A percentile compares a stretch with the other conserved stretches of the same genome.
Evolutionary conservation across 441 rosid genomes (phyloP).

Genomic region (Erodium moschatum): DNA sequence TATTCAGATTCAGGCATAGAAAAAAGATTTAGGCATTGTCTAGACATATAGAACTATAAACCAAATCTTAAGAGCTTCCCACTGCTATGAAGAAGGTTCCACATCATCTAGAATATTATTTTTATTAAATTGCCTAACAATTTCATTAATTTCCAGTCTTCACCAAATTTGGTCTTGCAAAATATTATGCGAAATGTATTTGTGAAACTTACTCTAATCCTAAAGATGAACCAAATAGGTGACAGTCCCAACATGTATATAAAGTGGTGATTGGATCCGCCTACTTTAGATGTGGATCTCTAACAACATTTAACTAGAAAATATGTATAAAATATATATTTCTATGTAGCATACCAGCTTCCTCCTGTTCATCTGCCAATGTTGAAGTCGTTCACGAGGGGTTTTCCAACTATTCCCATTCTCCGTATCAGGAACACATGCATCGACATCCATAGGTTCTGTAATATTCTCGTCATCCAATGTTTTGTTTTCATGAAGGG

Average conservation of each 20-base stretch:
- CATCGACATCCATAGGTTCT: conserved; percentile 84
- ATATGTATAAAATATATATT: neutral
- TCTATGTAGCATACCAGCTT: conserved; percentile 44
- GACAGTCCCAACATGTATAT: neutral
- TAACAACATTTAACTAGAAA: neutral
- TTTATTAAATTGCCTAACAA: neutral
- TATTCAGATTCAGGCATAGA: neutral
- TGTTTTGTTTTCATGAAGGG: conserved; percentile 64
- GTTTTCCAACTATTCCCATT: conserved; percentile 74
- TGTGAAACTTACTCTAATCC: neutral
- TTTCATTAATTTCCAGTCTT: neutral
- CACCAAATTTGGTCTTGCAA: neutral
- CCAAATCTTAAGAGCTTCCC: neutral
- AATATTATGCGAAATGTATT: neutral
- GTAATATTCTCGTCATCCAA: conserved; percentile 49
- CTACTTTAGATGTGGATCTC: neutral
- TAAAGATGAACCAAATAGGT: neutral
- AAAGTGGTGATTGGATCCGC: neutral
- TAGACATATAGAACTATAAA: neutral
- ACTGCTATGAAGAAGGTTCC: neutral
- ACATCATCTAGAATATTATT: conserved; percentile 1
- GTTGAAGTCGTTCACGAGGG: conserved; percentile 87
- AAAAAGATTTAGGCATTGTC: conserved; percentile 3
- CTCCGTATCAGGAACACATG: conserved; percentile 61
- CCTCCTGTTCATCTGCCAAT: conserved; percentile 97